These are phyloP conservation scores for Schizochytrium sp. DNA, from an alignment of 108 stramenopile species.

Conservation along the genomic window DNA sequence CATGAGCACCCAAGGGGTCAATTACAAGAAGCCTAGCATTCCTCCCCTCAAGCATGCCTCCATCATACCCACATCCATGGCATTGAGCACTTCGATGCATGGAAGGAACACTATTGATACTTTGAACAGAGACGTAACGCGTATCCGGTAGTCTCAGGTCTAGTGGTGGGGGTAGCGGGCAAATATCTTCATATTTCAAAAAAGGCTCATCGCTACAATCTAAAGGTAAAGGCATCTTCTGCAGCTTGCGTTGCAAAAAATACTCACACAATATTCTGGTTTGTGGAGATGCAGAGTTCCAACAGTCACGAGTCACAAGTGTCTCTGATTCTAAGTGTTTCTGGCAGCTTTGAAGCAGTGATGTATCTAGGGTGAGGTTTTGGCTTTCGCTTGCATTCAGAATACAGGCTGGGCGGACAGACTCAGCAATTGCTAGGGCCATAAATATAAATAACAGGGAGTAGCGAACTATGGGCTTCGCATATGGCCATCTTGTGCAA, in stretches of 20 bases:
- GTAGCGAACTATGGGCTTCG: too few relatives aligned
- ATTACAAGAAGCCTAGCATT: background rate
- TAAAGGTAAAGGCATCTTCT: background rate
- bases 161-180: too few relatives aligned
- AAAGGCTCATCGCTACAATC: too few relatives aligned
- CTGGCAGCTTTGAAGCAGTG: background rate
- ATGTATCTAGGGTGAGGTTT: background rate
- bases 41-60: background rate
- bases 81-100: background rate
- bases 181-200: too few relatives aligned
- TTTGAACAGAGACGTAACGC: background rate
- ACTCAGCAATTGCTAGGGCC: too few relatives aligned
- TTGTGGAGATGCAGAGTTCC: background rate
- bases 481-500: too few relatives aligned
- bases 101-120: background rate
- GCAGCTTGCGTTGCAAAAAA: conserved; percentile 13
- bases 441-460: too few relatives aligned
- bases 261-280: background rate
- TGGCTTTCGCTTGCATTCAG: too few relatives aligned
- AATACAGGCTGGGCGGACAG: too few relatives aligned
- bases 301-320: background rate
- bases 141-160: background rate
- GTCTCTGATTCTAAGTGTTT: background rate
- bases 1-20: background rate
- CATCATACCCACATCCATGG: background rate